Percentiles rank a stretch among this genome's conserved stretches.
phyloP scores from a whole-genome alignment of 164 flowering plant genomes.

The Liriodendron chinense region DNA sequence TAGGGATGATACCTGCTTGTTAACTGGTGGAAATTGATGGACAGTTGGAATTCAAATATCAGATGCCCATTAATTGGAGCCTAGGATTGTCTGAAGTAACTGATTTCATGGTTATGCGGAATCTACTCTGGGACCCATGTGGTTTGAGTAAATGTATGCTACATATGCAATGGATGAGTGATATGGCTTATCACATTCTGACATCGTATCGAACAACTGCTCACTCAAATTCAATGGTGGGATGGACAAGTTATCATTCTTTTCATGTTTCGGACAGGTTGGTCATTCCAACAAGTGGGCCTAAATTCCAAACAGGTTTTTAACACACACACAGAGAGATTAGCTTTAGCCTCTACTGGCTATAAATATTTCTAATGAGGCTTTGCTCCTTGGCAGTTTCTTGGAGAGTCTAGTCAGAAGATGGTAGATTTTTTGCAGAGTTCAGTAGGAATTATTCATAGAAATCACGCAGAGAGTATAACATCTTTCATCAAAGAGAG shows the following conservation, averaged over 20 bases:
- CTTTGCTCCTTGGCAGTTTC: constrained; percentile 52
- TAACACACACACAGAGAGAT: neutral
- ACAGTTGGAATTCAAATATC: neutral
- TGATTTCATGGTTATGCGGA: too few relatives aligned
- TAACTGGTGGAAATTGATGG: too few relatives aligned
- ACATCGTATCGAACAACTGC: neutral
- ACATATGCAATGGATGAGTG: neutral
- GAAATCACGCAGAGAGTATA: constrained; percentile 93
- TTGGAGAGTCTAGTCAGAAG: constrained; percentile 65
- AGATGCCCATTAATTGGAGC: neutral
- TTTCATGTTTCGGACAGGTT: neutral
- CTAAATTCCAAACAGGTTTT: neutral
- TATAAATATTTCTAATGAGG: neutral
- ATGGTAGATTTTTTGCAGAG: constrained; percentile 89
- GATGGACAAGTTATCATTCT: neutral
- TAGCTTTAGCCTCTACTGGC: neutral
- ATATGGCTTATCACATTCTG: neutral
- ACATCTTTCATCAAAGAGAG: constrained; percentile 76
- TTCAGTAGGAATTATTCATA: constrained; percentile 91
- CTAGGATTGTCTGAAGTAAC: neutral
- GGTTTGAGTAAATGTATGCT: too few relatives aligned
- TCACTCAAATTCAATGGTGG: neutral
- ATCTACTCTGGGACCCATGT: too few relatives aligned
- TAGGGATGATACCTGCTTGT: too few relatives aligned
- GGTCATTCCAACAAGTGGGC: neutral